Evolutionary conservation across 1,139 yeast genomes (phyloP), one percentile per base, ranked within the genome.

Genomic region (Candida sanyaensis): DNA sequence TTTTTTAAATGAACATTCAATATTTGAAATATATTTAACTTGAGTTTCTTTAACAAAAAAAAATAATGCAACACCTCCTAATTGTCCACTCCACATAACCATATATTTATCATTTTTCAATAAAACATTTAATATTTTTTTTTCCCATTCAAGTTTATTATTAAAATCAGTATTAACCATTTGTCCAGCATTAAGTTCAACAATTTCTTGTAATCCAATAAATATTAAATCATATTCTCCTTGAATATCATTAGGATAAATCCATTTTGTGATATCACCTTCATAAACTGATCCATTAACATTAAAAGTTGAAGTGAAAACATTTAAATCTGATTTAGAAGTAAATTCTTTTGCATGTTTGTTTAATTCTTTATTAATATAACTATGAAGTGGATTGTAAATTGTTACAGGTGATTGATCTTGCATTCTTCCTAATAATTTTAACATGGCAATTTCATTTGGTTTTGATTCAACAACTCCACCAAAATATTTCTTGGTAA

Each of bases 181-280:
- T 61, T 91, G 93, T 1, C 95, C 89, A 0, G 99, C 90, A 4
- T 92, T 86, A 44, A 95, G 71, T 64, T 92, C 98, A 10, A 93
- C 93, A 45, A 93, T 85, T 62, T 95, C 99, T 65, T 95, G 97
- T 48, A 95, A 73, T 1, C 97, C 98, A 53, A 95, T 76, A 28
- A 88, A 82, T 38, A 88, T 88, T 17, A 93, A 63, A 62, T 92
- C 97, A 48, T 88, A 65, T 11, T 48, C 48, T 23, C 45, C 51
- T 28, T 30, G 28, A 1, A 23, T 28, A 28, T 32, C 31, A 23
- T 49, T 41, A 50, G 91, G 90, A 52, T 77, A 83, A 2, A 87
- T 54, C 87, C 91, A 84, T 2, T 71, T 64, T 1, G 65, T 62
- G n/a, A 84, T 65, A 54, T 78, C 80, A 1, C 80, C 86, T 10